Percentiles rank a stretch among this genome's conserved stretches.
phyloP scores from a whole-genome alignment of 371 early-diverging fungal genomes.

The Lichtheimia ornata region DNA sequence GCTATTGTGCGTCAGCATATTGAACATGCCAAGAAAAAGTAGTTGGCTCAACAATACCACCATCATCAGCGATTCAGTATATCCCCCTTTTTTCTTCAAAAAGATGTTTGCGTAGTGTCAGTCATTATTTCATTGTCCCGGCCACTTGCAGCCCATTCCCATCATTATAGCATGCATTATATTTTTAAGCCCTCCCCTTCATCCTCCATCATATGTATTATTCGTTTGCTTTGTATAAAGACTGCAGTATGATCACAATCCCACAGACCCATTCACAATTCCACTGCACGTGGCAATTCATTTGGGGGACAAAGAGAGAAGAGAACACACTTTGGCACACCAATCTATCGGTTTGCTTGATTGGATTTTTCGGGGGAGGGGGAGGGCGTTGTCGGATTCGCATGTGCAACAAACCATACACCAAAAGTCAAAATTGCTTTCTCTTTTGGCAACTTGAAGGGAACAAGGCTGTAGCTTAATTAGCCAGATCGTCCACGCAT shows the following conservation, averaged over 20 bases:
- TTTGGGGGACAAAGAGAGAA: not conserved
- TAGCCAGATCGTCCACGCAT: too few relatives aligned
- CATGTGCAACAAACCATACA: too few relatives aligned
- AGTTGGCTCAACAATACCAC: not conserved
- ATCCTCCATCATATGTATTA: constrained; percentile 4
- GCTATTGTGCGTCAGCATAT: constrained; percentile 42
- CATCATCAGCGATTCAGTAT: not conserved
- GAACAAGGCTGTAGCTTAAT: too few relatives aligned
- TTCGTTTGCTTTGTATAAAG: constrained; percentile 5
- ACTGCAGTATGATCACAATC: constrained; percentile 4
- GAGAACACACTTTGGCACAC: not conserved
- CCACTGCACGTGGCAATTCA: constrained; percentile 1
- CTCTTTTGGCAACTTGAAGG: too few relatives aligned
- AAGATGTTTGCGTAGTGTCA: constrained; percentile 5
- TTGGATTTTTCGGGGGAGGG: too few relatives aligned
- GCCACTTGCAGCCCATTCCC: constrained; percentile 1
- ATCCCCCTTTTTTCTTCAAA: not conserved
- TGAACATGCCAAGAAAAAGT: constrained; percentile 47
- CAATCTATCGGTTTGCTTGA: too few relatives aligned
- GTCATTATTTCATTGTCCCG: not conserved
- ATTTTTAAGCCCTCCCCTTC: constrained; percentile 2
- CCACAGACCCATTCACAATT: not conserved
- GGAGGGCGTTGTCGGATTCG: too few relatives aligned
- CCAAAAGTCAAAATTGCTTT: too few relatives aligned
- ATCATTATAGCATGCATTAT: not conserved